Evolutionary conservation across 306 rosid genomes (phyloP).

Genomic region (Vigna mungo): DNA sequence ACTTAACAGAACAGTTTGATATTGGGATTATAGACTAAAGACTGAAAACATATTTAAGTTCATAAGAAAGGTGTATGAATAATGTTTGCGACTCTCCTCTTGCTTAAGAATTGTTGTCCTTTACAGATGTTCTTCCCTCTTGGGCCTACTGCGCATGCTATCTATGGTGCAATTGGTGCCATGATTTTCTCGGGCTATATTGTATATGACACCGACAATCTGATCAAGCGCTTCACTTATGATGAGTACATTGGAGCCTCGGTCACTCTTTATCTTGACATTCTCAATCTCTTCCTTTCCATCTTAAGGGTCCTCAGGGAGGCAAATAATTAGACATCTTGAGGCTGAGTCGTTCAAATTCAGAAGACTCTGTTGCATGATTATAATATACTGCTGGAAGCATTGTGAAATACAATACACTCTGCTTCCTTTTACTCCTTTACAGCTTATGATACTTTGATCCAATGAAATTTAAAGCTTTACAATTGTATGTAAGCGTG

Average conservation of each 20-base stretch:
- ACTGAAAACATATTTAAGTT: not conserved
- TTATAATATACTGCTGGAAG: slow-evolving; percentile 32
- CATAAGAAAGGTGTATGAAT: not conserved
- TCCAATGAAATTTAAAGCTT: slow-evolving; percentile 28
- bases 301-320: slow-evolving; percentile 85
- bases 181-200: slow-evolving; percentile 85
- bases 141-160: slow-evolving; percentile 73
- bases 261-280: slow-evolving; percentile 84
- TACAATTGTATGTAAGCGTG: slow-evolving; percentile 39
- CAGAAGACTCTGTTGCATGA: slow-evolving; percentile 14
- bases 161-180: slow-evolving; percentile 79
- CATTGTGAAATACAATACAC: slow-evolving; percentile 31
- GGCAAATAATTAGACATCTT: slow-evolving; percentile 64
- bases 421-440: slow-evolving; percentile 35
- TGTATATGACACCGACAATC: slow-evolving; percentile 85
- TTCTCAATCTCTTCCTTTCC: slow-evolving; percentile 85
- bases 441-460: slow-evolving; percentile 36
- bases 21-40: too few relatives aligned
- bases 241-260: slow-evolving; percentile 96
- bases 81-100: slow-evolving; percentile 26
- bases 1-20: too few relatives aligned
- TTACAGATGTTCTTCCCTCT: slow-evolving; percentile 90
- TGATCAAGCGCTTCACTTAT: slow-evolving; percentile 87
- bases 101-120: slow-evolving; percentile 33
- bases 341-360: slow-evolving; percentile 33